Base-by-base conservation (phyloP, 257 asterid genomes). In the Handroanthus guayacan region DNA sequence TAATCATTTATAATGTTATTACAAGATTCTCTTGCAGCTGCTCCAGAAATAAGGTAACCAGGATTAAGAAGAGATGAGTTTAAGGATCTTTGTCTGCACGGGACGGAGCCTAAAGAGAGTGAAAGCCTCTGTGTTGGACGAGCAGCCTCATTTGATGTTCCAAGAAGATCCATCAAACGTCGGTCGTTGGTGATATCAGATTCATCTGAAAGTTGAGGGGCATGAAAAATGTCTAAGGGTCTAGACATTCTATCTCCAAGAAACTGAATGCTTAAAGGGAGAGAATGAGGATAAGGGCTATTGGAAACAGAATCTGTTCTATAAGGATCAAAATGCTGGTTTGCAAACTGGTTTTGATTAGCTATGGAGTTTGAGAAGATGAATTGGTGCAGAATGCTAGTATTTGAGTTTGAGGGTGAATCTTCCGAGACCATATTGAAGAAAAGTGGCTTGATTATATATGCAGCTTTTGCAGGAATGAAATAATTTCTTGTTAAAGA, bases 151-250 rank as follows among this genome's bases (percentile, higher is more conserved):
- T 80, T 85, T 5, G 95, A 67, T 51, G 85, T 73, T 34, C 96
- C 97, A 43, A 91, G 91, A 60, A 91, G 91, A 66, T 92, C 90
- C 87, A 90, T 89, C 2, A 92, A 74, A 20, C 89, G 90, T 31
- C 86, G 77, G 8, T 79, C 82, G n/a, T 84, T 84, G 82, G 62
- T 84, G 3, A 78, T 75, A 67, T 71, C 79, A 0, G 86, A 67
- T 69, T 81, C 88, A 9, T 80, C 82, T 9, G 86, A 44, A 11
- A 75, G 68, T 16, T 78, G 88, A 72, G 85, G 81, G 69, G 75
- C 76, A 69, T 82, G 78, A 25, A 25, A 0, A 25, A 25, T 25
- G 31, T 25, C 31, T 25, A 25, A 25, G 31, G 31, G 31, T 25
- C 31, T 25, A 25, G 31, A 25, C 31, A 25, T 25, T 25, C 31